A percentile compares a stretch with the other conserved stretches of the same genome.
phyloP scores from a whole-genome alignment of 805 yeast species.

The Spathaspora hagerdaliae region DNA sequence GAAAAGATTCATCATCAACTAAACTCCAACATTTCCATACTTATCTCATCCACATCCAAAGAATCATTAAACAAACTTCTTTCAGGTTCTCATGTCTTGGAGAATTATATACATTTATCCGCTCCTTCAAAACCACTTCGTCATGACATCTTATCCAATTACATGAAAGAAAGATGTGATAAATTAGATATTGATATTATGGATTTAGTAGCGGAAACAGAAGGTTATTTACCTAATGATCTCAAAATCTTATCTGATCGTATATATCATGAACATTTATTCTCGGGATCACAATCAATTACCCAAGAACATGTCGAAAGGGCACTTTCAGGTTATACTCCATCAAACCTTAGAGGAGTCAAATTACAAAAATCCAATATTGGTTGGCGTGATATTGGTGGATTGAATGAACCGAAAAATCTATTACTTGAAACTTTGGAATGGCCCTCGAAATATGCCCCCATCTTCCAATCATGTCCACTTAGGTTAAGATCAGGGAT shows the following conservation, averaged over 20 bases:
- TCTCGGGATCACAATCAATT: constrained; percentile 12
- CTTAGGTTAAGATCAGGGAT: constrained; percentile 86
- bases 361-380: constrained; percentile 66
- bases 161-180: constrained; percentile 25
- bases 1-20: constrained; percentile 43
- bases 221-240: constrained; percentile 87
- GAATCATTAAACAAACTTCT: constrained; percentile 60
- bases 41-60: constrained; percentile 62
- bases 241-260: constrained; percentile 68
- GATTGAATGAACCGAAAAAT: constrained; percentile 70
- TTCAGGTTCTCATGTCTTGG: constrained; percentile 67
- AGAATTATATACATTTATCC: constrained; percentile 52
- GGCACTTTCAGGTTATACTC: constrained; percentile 68
- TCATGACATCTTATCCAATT: constrained; percentile 40
- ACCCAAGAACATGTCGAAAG: constrained; percentile 41
- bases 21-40: constrained; percentile 45
- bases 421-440: constrained; percentile 83
- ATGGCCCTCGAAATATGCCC: constrained; percentile 97
- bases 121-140: constrained; percentile 71
- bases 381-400: constrained; percentile 89
- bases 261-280: constrained; percentile 50
- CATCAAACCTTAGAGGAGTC: constrained; percentile 82
- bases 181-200: constrained; percentile 37
- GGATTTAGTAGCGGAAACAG: constrained; percentile 63
- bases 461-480: constrained; percentile 88